Base-by-base conservation (phyloP, 1,284 basidiomycete genomes). In the Leccinum pachyderme region DNA sequence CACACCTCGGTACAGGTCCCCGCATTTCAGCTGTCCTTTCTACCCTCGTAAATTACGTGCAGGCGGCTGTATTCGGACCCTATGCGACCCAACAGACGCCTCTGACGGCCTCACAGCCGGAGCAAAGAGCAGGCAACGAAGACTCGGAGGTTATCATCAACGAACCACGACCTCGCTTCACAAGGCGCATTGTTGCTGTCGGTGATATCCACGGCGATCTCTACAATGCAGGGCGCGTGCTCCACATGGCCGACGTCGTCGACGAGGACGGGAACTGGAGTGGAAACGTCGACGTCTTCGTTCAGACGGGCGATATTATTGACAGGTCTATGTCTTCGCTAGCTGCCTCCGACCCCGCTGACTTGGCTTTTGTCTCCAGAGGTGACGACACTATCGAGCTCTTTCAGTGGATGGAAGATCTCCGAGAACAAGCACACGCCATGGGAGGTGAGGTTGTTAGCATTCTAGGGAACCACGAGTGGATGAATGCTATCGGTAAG, bases 241-340 rank as follows among this genome's bases (percentile, higher is more conserved):
- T 96, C 31, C 77, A 85, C 44, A 91, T 94, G 78, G 83, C 91
- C 6, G 78, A 80, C 3, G 81, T 95, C 6, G 82, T 89, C 4
- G 82, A 89, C 60, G 75, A 81, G n/a, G 65, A 79, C 3, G 84
- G 82, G 0, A 74, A 85, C 51, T 96, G 93, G 93, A 81, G 82
- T 8, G 93, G 87, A 1, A 76, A 87, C 24, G 82, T 84, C 4
- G 91, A 93, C 67, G 84, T 87, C 53, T 86, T 95, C 59, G 93
- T 95, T 13, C 93, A 96, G 75, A 96, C 94, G 0, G 94, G 94
- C 4, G 94, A 97, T 71, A 95, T 96, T 46, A 89, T 96, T 59
- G 93, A 95, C 72, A 78, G 90, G 82, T 89, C 58, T 46, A n/a
- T 67, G 39, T 8, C 24, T 53, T 44, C 45, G 8, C n/a, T 51